Evolutionary conservation across 2,329 filamentous ascomycete genomes (phyloP).

Genomic region (Camillea tinctor): DNA sequence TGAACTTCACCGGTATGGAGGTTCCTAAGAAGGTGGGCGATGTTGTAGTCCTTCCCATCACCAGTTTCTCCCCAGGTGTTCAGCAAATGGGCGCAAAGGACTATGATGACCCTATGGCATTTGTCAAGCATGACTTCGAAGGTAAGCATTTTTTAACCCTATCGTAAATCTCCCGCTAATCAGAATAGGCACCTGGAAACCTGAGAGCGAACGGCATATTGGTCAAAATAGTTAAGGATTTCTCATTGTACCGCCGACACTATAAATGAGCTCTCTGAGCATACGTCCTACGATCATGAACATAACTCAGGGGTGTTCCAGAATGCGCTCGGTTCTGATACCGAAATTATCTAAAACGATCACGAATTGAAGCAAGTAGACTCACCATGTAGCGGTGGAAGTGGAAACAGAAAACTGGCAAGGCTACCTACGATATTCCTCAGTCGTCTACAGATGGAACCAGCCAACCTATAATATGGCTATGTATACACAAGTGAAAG

Average conservation of each 20-base stretch:
- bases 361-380: not conserved
- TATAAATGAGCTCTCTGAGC: slow-evolving; percentile 11
- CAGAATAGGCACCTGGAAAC: slow-evolving; percentile 69
- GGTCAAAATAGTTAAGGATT: slow-evolving; percentile 43
- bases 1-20: slow-evolving; percentile 86
- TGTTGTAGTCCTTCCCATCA: slow-evolving; percentile 91
- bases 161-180: slow-evolving; percentile 15
- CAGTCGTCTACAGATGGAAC: not conserved
- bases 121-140: slow-evolving; percentile 95
- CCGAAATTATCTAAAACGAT: not conserved
- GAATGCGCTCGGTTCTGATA: not conserved
- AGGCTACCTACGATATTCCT: not conserved
- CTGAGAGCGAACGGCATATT: slow-evolving; percentile 68
- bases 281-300: too few relatives aligned
- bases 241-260: slow-evolving; percentile 20
- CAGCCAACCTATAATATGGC: not conserved
- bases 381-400: too few relatives aligned
- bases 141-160: slow-evolving; percentile 52
- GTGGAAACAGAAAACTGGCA: not conserved
- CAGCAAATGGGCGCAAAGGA: slow-evolving; percentile 90
- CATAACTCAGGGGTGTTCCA: too few relatives aligned
- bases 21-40: slow-evolving; percentile 85
- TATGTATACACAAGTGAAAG: too few relatives aligned
- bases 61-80: slow-evolving; percentile 93
- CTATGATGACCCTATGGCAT: slow-evolving; percentile 89